Percentiles rank a stretch among this genome's conserved stretches.
phyloP scores from a whole-genome alignment of 2,329 filamentous ascomycete genomes.

The Bipolaris sorokiniana region DNA sequence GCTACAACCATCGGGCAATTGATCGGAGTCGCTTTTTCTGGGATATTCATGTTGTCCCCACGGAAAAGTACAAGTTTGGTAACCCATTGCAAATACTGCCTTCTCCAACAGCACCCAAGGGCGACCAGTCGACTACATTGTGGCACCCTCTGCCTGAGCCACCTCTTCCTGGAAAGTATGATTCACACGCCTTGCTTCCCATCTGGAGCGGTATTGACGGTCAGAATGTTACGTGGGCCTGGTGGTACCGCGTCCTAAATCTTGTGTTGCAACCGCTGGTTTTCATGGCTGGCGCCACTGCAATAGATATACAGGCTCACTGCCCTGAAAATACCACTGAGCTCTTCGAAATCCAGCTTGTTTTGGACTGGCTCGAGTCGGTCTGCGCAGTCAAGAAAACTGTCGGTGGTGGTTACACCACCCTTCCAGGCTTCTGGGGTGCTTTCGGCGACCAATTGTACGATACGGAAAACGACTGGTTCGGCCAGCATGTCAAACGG shows the following conservation, averaged over 20 bases:
- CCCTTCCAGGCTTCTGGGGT: slow-evolving; percentile 38
- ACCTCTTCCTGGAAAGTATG: slow-evolving; percentile 35
- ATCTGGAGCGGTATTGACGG: slow-evolving; percentile 76
- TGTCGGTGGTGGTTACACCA: slow-evolving; percentile 29
- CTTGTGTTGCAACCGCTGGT: slow-evolving; percentile 68
- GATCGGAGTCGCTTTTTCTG: slow-evolving; percentile 71
- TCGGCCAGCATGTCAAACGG: slow-evolving; percentile 40
- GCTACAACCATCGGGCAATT: slow-evolving; percentile 73
- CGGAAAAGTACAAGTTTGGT: slow-evolving; percentile 63
- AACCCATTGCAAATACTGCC: slow-evolving; percentile 55
- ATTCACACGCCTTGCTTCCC: slow-evolving; percentile 61
- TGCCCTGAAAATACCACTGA: slow-evolving; percentile 36
- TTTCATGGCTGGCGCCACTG: slow-evolving; percentile 64
- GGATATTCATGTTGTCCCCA: slow-evolving; percentile 65
- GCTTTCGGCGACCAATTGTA: slow-evolving; percentile 40
- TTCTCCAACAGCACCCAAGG: slow-evolving; percentile 40
- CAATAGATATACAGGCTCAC: slow-evolving; percentile 58
- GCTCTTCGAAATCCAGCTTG: slow-evolving; percentile 43
- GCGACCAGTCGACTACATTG: slow-evolving; percentile 5
- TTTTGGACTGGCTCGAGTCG: slow-evolving; percentile 39
- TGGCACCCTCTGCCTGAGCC: slow-evolving; percentile 35
- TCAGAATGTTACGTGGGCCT: slow-evolving; percentile 57
- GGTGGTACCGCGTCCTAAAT: slow-evolving; percentile 70
- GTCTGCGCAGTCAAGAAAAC: slow-evolving; percentile 32
- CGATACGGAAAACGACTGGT: slow-evolving; percentile 38